Evolutionary conservation across 495 filamentous ascomycete species (phyloP).

Genomic region (Trichoderma gamsii): DNA sequence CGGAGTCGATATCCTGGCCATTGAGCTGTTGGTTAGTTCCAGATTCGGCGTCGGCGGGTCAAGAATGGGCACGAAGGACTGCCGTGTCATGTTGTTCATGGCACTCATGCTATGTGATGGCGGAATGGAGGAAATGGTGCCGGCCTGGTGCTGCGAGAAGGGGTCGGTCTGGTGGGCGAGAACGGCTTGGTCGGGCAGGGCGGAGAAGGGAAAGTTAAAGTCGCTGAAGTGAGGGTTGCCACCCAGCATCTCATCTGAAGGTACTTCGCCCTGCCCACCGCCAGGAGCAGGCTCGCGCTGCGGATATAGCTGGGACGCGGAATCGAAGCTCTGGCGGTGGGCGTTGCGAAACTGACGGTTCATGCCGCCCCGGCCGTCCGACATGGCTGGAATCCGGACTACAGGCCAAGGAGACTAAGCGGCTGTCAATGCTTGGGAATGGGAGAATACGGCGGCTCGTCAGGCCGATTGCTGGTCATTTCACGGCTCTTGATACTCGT

Average conservation of each 20-base stretch:
- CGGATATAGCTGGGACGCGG: neutral
- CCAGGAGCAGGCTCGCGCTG: neutral
- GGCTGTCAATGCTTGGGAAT: neutral
- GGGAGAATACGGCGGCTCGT: neutral
- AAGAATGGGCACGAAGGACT: constrained; percentile 34
- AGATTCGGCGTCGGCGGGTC: constrained; percentile 35
- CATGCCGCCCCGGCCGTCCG: constrained; percentile 11
- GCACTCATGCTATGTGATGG: neutral
- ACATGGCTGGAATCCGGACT: neutral
- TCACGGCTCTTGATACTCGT: neutral
- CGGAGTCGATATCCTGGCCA: neutral
- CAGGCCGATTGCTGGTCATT: constrained; percentile 8
- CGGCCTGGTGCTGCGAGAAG: constrained; percentile 25
- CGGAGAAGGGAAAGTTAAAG: constrained; percentile 41
- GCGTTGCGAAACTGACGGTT: constrained; percentile 3
- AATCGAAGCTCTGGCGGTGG: neutral
- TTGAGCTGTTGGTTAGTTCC: neutral
- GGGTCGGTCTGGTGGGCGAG: constrained; percentile 32
- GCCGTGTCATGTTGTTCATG: constrained; percentile 13
- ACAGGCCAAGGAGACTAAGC: neutral
- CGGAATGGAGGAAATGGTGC: neutral
- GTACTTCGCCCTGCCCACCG: neutral
- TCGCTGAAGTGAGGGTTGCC: constrained; percentile 37
- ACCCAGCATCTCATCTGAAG: constrained; percentile 25
- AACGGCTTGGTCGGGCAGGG: constrained; percentile 32